Evolutionary conservation across 192 early-diverging fungal genomes (phyloP).

Genomic region (Polychytrium aggregatum): DNA sequence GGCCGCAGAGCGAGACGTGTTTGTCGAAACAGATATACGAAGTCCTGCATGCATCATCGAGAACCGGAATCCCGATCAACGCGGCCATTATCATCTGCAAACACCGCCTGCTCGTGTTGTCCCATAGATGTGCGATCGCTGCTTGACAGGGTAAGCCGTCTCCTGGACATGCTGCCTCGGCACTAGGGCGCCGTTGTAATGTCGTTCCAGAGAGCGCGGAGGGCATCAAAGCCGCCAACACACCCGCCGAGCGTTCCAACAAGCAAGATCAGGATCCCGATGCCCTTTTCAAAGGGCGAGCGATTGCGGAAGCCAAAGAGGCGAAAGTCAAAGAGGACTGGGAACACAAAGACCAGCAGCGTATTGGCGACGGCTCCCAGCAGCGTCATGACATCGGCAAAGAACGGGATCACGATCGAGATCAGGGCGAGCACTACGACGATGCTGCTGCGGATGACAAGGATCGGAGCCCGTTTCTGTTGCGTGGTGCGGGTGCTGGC

Average conservation of each 20-base stretch:
- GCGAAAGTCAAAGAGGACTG: slow-evolving; percentile 64
- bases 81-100: too few relatives aligned
- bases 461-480: not conserved
- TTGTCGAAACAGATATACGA: too few relatives aligned
- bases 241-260: slow-evolving; percentile 44
- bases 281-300: slow-evolving; percentile 32
- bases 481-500: too few relatives aligned
- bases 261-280: slow-evolving; percentile 41
- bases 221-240: slow-evolving; percentile 20
- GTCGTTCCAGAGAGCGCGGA: slow-evolving; percentile 14
- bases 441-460: slow-evolving; percentile 40
- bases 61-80: too few relatives aligned
- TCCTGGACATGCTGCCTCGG: too few relatives aligned
- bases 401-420: slow-evolving; percentile 63
- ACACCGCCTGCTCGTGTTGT: too few relatives aligned
- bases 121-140: too few relatives aligned
- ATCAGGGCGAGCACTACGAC: slow-evolving; percentile 41
- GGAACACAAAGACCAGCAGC: slow-evolving; percentile 69
- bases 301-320: slow-evolving; percentile 53
- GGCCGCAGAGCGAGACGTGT: too few relatives aligned
- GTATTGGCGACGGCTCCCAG: slow-evolving; percentile 67
- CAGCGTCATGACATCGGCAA: slow-evolving; percentile 68
- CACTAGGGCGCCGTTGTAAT: too few relatives aligned
- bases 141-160: too few relatives aligned
- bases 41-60: too few relatives aligned